Percentiles rank a stretch among this genome's conserved stretches.
Conservation (phyloP, 176 grass and related monocot genomes). For the Aegilops bicornis region DNA sequence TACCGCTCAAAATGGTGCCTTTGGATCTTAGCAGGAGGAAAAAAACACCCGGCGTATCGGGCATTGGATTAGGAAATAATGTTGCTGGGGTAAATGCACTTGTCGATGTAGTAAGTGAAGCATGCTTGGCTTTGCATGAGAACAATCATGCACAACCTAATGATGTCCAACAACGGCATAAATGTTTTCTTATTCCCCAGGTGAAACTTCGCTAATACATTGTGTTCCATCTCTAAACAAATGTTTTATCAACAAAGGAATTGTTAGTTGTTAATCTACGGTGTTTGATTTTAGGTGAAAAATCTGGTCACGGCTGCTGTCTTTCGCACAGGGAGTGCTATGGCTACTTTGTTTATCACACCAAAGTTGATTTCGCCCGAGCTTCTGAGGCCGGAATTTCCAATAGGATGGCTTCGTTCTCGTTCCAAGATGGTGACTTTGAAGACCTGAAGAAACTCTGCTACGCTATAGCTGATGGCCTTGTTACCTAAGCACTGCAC, state of each 20-base stretch:
- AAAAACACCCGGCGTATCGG: no score
- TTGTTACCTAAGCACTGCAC: slow-evolving; percentile 3
- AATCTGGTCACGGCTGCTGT: slow-evolving; percentile 19
- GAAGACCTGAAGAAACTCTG: slow-evolving; percentile 56
- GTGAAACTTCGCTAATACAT: slow-evolving; percentile 15
- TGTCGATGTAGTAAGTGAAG: slow-evolving; percentile 35
- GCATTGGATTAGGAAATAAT: no score
- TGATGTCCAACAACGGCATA: slow-evolving; percentile 55
- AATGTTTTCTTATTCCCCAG: slow-evolving; percentile 69
- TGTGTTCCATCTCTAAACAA: background rate
- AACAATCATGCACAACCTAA: slow-evolving; percentile 40
- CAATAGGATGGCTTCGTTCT: slow-evolving; percentile 37
- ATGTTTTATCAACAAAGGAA: background rate
- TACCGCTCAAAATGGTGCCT: no score
- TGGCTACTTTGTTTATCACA: slow-evolving; percentile 55
- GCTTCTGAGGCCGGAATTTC: slow-evolving; percentile 53
- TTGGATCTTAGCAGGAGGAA: no score
- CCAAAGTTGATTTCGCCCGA: slow-evolving; percentile 36
- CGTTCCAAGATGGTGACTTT: slow-evolving; percentile 42
- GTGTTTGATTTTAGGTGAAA: slow-evolving; percentile 31
- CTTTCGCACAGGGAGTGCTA: slow-evolving; percentile 63
- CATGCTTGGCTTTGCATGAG: slow-evolving; percentile 35
- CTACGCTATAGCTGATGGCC: slow-evolving; percentile 20
- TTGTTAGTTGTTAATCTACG: background rate
- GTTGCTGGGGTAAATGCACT: slow-evolving; percentile 8